A percentile compares a stretch with the other conserved stretches of the same genome.
These are phyloP conservation scores for Neoboletus brunneissimus DNA, from an alignment of 768 basidiomycete species.

Conservation along the genomic window DNA sequence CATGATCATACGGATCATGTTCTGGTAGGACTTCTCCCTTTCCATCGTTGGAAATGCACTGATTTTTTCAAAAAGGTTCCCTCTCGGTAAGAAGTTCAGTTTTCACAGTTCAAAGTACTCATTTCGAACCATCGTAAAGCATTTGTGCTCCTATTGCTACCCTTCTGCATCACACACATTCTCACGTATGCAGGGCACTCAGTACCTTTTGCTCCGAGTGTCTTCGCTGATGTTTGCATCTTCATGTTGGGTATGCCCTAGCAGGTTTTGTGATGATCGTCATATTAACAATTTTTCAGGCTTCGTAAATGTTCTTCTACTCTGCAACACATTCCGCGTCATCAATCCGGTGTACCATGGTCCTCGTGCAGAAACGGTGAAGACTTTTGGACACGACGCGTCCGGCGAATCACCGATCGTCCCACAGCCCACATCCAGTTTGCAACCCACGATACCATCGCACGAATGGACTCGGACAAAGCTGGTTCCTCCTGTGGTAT, in stretches of 20 bases:
- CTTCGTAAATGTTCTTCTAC: conserved; percentile 59
- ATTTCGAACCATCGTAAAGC: conserved; percentile 36
- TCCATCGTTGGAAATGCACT: conserved; percentile 3
- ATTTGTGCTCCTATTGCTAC: conserved; percentile 57
- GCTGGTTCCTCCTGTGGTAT: neutral
- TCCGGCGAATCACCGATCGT: conserved; percentile 20
- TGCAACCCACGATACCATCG: neutral
- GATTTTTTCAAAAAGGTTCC: conserved; percentile 44
- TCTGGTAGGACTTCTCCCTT: conserved; percentile 49
- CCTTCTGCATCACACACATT: conserved; percentile 53
- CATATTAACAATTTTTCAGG: conserved; percentile 38
- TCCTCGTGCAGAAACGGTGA: conserved; percentile 11
- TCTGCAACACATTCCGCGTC: conserved; percentile 67
- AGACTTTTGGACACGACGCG: conserved; percentile 25
- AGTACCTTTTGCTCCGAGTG: conserved; percentile 45
- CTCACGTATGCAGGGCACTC: conserved; percentile 45
- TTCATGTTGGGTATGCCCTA: conserved; percentile 50
- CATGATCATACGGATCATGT: conserved; percentile 63
- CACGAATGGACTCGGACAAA: conserved; percentile 5
- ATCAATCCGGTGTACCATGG: conserved; percentile 51
- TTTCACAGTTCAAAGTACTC: neutral
- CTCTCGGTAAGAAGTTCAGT: conserved; percentile 43
- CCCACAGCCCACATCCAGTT: neutral
- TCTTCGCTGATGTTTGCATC: conserved; percentile 52
- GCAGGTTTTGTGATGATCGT: neutral